Percentiles rank a stretch among this genome's conserved stretches.
phyloP scores from a whole-genome alignment of 192 early-diverging fungal species.

The Obelidium mucronatum region DNA sequence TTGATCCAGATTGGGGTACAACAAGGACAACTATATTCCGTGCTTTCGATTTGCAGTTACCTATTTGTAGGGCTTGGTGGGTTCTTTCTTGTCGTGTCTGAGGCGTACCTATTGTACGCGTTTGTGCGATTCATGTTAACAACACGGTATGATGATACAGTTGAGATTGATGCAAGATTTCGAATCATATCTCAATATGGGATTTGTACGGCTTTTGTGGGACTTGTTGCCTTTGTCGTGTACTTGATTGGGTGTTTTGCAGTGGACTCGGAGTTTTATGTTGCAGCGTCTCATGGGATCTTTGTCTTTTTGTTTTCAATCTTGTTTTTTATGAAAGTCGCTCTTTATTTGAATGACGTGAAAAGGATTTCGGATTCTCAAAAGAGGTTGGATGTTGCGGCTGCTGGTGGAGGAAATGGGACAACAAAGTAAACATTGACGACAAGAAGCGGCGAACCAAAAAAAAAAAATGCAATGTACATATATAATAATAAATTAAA shows the following conservation, averaged over 20 bases:
- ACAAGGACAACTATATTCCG: no score
- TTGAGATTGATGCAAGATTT: background rate
- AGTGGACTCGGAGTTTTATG: background rate
- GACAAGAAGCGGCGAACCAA: no score
- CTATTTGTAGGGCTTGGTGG: background rate
- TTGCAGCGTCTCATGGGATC: background rate
- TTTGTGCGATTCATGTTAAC: background rate
- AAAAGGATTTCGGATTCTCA: background rate
- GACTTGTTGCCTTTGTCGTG: background rate
- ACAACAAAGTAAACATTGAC: no score
- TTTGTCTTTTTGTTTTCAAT: background rate
- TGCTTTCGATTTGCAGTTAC: no score
- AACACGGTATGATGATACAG: background rate
- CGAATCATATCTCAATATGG: constrained; percentile 1
- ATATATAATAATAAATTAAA: no score
- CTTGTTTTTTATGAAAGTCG: background rate
- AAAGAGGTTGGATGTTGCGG: background rate
- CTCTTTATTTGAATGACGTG: background rate
- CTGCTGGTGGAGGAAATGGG: no score
- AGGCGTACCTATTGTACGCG: background rate
- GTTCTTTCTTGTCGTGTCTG: background rate
- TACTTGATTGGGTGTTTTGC: background rate
- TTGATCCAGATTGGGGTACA: no score
- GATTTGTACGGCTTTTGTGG: background rate
- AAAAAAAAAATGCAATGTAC: no score